Evolutionary conservation across 2,329 filamentous ascomycete genomes (phyloP), one percentile per base, ranked within the genome.

Genomic region (Xylaria sp.): DNA sequence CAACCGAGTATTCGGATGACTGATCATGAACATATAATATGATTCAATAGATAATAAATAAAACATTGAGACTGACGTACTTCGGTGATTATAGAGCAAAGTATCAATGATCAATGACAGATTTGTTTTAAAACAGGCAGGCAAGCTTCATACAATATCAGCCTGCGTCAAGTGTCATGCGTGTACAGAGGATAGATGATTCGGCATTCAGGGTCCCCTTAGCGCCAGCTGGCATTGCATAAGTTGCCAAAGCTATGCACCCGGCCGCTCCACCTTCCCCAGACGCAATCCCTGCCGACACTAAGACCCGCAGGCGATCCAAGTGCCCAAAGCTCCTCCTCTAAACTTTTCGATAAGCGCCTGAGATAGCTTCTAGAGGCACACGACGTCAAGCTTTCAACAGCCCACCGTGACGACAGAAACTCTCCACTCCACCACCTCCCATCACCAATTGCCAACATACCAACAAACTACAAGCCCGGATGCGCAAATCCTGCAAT

Each of bases 361-460:
- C 36, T 28, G 7, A 53, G 39, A 45, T 18, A 62, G 52, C 62
- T 62, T 59, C 60, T 23, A 2, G 5, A 63, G 57, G 41, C 63
- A 70, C 34, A 68, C 64, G 63, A 69, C 71, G 63, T 72, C 71
- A 68, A 68, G 63, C 64, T 66, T 61, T 62, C 58, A 43, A 65
- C 56, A 68, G 57, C 62, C 58, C 60, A 41, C 64, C 52, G 52
- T 39, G 39, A 67, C 60, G 45, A 55, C 23, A 45, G 53, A 66
- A 63, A 65, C 63, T 70, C 69, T 63, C 69, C 67, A 65, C 67
- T 67, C 67, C 48, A 61, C 58, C 45, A 15, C 13, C 41, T 61
- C 45, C 48, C 43, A 15, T 25, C 15, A 15, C n/a, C n/a, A 8
- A 23, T 18, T 15, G 48, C 4, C 48, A 56, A 10, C 34, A 28